A percentile compares a stretch with the other conserved stretches of the same genome.
Conservation (phyloP, 495 filamentous ascomycete genomes). For the Tuber indicum region DNA sequence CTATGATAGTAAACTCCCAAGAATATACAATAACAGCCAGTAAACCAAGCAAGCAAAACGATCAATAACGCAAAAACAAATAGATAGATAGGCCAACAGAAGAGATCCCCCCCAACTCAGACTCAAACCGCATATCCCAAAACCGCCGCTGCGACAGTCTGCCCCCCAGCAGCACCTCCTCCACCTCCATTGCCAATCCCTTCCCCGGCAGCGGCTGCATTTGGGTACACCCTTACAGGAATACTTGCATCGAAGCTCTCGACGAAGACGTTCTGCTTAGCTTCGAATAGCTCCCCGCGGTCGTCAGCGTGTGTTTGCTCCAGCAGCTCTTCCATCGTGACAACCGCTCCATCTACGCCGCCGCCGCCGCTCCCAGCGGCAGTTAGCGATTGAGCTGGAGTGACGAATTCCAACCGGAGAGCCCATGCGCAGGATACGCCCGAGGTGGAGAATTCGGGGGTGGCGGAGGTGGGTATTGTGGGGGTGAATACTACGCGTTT, state of each 20-base stretch:
- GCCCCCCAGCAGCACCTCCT: constrained; percentile 29
- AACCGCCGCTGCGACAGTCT: constrained; percentile 27
- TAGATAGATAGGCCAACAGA: neutral
- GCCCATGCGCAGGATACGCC: constrained; percentile 81
- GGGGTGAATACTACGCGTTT: constrained; percentile 70
- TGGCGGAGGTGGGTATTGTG: constrained; percentile 70
- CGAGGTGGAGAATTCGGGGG: constrained; percentile 82
- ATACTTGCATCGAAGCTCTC: constrained; percentile 42
- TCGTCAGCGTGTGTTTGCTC: constrained; percentile 45
- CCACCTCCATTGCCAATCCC: constrained; percentile 27
- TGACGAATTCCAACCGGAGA: constrained; percentile 82
- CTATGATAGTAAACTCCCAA: neutral
- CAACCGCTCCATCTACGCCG: constrained; percentile 41
- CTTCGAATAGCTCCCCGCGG: constrained; percentile 39
- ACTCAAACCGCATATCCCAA: constrained; percentile 36
- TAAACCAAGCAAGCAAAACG: neutral
- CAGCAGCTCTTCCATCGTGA: constrained; percentile 43
- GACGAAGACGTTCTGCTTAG: constrained; percentile 34
- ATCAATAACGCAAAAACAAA: neutral
- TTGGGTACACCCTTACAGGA: constrained; percentile 40
- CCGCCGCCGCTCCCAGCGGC: constrained; percentile 37
- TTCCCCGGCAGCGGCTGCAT: constrained; percentile 31
- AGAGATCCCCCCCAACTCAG: neutral
- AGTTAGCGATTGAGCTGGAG: constrained; percentile 48
- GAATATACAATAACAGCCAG: neutral